Evolutionary conservation across 192 early-diverging fungal genomes (phyloP).

Genomic region (Linderina pennispora): DNA sequence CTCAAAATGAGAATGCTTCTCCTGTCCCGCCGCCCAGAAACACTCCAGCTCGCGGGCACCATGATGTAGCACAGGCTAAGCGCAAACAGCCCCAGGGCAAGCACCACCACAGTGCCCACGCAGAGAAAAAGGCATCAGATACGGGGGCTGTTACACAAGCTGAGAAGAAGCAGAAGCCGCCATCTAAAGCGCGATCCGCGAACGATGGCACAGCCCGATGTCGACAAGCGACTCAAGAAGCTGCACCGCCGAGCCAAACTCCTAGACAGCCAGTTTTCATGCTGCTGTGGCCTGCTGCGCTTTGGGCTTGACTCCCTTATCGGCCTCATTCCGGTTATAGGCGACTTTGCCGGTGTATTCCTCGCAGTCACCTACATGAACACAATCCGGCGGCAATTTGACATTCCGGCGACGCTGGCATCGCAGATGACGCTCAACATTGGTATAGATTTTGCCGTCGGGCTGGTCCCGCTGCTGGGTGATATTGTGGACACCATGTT

Average conservation of each 20-base stretch:
- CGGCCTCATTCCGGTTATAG: conserved; percentile 35
- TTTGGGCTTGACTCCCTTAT: conserved; percentile 41
- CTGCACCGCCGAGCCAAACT: conserved; percentile 14
- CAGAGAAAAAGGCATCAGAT: not conserved
- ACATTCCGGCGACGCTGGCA: conserved; percentile 23
- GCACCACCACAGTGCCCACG: no score
- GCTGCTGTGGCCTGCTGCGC: conserved; percentile 24
- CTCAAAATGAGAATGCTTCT: no score
- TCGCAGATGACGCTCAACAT: conserved; percentile 42
- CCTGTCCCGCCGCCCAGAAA: no score
- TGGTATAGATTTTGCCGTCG: conserved; percentile 34
- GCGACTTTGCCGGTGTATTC: conserved; percentile 36
- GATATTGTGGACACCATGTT: conserved; percentile 39
- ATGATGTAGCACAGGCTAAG: no score
- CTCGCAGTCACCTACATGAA: conserved; percentile 25
- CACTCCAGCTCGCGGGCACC: no score
- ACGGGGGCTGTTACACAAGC: not conserved
- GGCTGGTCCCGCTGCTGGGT: conserved; percentile 42
- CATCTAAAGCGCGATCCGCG: conserved; percentile 33
- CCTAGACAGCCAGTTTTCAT: conserved; percentile 29
- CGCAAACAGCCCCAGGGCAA: no score
- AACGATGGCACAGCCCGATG: conserved; percentile 8
- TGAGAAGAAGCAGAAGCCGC: no score
- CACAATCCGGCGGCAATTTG: conserved; percentile 12
- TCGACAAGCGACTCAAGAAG: conserved; percentile 18